phyloP scores from a whole-genome alignment of 139 green algal species.

The Auxenochlorella pyrenoidosa region DNA sequence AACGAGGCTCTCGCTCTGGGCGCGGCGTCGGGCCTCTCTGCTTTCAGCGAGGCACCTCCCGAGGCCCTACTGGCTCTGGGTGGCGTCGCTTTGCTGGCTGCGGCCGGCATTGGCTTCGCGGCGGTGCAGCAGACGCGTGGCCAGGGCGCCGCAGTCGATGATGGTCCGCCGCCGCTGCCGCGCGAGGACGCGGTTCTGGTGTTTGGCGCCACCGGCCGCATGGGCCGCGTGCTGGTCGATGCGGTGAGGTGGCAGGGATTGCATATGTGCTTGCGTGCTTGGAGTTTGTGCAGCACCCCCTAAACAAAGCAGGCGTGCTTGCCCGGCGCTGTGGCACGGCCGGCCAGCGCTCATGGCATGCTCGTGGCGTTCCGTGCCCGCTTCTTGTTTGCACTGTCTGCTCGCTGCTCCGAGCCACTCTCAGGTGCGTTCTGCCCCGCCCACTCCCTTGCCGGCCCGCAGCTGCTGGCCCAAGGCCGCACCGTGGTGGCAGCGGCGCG shows the following conservation, averaged over 20 bases:
- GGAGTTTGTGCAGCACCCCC: not conserved
- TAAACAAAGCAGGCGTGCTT: not conserved
- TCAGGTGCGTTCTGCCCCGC: not conserved
- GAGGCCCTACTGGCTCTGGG: constrained; percentile 19
- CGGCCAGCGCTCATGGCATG: no score
- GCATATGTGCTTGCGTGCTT: not conserved
- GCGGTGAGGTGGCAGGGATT: constrained; percentile 45
- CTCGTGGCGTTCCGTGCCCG: no score
- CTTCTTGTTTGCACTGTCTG: not conserved
- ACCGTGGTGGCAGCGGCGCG: constrained; percentile 80
- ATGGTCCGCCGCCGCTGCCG: not conserved
- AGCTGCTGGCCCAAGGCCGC: constrained; percentile 52
- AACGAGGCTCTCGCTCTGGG: not conserved
- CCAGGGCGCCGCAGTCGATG: not conserved
- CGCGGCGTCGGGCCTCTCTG: not conserved
- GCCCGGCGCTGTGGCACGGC: no score
- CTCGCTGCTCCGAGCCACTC: not conserved
- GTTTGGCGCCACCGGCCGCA: constrained; percentile 77
- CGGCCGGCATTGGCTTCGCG: constrained; percentile 15
- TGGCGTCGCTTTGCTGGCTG: not conserved
- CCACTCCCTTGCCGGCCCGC: not conserved
- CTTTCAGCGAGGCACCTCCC: not conserved
- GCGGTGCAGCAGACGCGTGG: not conserved
- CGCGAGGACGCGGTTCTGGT: constrained; percentile 85
- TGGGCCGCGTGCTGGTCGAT: constrained; percentile 70